Conservation (phyloP, 352 stramenopile species). For the Hyaloperonospora brassicae region DNA sequence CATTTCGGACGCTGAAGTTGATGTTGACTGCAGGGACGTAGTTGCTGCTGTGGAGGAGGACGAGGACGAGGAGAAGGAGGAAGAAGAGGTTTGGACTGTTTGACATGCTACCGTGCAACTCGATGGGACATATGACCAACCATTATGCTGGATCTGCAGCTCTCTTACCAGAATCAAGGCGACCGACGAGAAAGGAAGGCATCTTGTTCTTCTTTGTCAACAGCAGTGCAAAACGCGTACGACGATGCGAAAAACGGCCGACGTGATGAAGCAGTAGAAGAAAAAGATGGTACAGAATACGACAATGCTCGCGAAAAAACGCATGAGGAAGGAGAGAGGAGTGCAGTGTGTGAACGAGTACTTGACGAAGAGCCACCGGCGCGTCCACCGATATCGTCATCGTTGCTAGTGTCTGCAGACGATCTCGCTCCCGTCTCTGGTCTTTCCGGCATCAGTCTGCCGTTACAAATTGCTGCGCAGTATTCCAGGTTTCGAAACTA, state of each 20-base stretch:
- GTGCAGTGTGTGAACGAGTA: conserved; percentile 1
- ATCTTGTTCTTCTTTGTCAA: conserved; percentile 1
- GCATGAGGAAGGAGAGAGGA: conserved; percentile 10
- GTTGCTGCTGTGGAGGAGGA: conserved; percentile 8
- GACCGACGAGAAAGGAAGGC: not conserved
- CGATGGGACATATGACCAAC: too few species aligned
- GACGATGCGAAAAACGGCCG: not conserved
- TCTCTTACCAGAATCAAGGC: not conserved
- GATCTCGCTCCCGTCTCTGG: conserved; percentile 33
- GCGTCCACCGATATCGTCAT: conserved; percentile 7
- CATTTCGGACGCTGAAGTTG: conserved; percentile 16
- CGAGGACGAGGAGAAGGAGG: not conserved
- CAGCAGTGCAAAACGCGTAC: not conserved
- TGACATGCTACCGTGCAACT: not conserved
- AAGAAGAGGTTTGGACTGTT: not conserved
- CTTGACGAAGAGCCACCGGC: not conserved
- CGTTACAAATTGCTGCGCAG: conserved; percentile 35
- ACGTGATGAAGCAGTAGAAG: conserved; percentile 2
- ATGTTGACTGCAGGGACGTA: conserved; percentile 12
- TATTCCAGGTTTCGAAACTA: conserved; percentile 37
- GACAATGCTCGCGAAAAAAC: not conserved
- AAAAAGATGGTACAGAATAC: not conserved
- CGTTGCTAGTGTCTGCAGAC: conserved; percentile 17
- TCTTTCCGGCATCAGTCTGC: conserved; percentile 33
- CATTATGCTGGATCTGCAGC: not conserved